Base-by-base conservation (phyloP, 345 rosid genomes). In the Salix viminalis region DNA sequence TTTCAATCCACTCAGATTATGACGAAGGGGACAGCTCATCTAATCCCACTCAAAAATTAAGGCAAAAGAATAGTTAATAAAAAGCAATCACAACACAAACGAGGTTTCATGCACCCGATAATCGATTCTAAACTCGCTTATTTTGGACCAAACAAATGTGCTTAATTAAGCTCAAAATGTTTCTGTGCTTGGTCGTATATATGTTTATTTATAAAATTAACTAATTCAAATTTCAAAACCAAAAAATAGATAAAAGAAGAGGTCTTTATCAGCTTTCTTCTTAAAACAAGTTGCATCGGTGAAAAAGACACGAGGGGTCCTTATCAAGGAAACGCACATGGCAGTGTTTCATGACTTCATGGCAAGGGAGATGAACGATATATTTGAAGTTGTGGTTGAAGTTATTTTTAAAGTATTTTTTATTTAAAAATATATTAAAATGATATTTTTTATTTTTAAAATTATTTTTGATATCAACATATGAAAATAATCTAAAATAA, bases 21-120 rank as follows among this genome's bases (percentile, higher is more conserved):
- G 83, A 77, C 54, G 60, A 13, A 5, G 1, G 15, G 6, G 86
- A 83, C 82, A 70, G 10, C 80, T 78, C 69, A 81, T 41, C 88
- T 66, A 79, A 77, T 65, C 65, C 74, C 67, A 48, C 37, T 24
- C 37, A 6, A 14, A 14, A 42, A 34, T 52, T n/a, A 58, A 80
- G 12, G 36, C 44, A 50, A 19, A 4, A 21, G 15, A 16, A 23
- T 16, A 39, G 12, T 3, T 15, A 21, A 7, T 65, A 28, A n/a
- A 70, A 18, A 65, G 58, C 7, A 75, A 23, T 4, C 15, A 10
- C 23, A 58, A 10, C 30, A 21, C 61, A 56, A 2, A 23, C 4
- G 24, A 21, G 26, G 26, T 56, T 56, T 4, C 61, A 56, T n/a
- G 26, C 14, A 42, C 46, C 46, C 46, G 0, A 42, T 52, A 15